These are phyloP conservation scores for Xylaria sp. DNA, from an alignment of 2,329 filamentous ascomycete species.

Conservation along the genomic window DNA sequence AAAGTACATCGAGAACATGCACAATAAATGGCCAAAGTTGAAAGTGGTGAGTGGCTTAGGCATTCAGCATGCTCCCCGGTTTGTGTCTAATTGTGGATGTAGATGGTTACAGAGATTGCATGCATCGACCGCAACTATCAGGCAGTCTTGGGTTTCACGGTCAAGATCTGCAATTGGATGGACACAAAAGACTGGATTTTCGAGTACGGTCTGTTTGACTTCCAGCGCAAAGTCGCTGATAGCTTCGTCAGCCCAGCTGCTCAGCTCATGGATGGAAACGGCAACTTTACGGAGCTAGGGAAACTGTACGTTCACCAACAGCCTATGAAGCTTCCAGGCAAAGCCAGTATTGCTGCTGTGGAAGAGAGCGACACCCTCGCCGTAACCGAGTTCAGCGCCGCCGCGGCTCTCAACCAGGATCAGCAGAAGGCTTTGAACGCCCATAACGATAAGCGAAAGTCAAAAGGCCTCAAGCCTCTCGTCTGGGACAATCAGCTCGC, in stretches of 20 bases:
- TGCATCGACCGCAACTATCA: constrained; percentile 46
- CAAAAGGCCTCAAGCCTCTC: constrained; percentile 35
- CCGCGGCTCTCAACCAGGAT: constrained; percentile 30
- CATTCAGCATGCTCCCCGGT: constrained; percentile 12
- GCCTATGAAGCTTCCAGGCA: constrained; percentile 32
- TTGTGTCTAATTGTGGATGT: constrained; percentile 7
- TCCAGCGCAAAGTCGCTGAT: constrained; percentile 49
- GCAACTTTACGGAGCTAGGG: constrained; percentile 45
- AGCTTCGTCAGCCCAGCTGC: constrained; percentile 52
- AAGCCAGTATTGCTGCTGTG: constrained; percentile 8
- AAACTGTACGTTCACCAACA: constrained; percentile 35
- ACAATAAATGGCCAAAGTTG: constrained; percentile 40
- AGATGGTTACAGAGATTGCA: constrained; percentile 52
- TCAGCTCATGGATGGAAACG: constrained; percentile 51
- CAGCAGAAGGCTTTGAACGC: constrained; percentile 37
- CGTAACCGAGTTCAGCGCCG: constrained; percentile 13
- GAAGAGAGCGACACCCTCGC: background rate
- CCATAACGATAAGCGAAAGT: constrained; percentile 39
- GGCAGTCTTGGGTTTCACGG: constrained; percentile 48
- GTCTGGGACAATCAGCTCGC: constrained; percentile 40
- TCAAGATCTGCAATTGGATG: constrained; percentile 49
- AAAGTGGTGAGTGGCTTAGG: constrained; percentile 31
- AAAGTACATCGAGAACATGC: constrained; percentile 47
- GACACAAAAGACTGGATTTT: constrained; percentile 48
- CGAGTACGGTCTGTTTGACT: constrained; percentile 53